Evolutionary conservation across 2,329 filamentous ascomycete genomes (phyloP).

Genomic region (Cercospora berteroae): DNA sequence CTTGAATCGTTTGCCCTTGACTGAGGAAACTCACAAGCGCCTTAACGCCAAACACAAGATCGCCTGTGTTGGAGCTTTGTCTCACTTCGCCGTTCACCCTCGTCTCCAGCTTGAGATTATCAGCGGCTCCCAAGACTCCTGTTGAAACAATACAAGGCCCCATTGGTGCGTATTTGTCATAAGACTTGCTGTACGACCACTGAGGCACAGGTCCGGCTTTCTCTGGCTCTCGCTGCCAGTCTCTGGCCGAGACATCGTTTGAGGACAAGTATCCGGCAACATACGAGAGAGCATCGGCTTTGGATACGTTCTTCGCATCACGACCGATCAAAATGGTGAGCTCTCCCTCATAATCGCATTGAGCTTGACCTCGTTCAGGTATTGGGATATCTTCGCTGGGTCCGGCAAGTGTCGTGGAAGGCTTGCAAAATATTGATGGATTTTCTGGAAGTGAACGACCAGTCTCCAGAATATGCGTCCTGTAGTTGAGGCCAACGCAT

Average conservation of each 20-base stretch:
- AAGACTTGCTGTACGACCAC: conserved; percentile 59
- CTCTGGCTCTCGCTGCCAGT: conserved; percentile 50
- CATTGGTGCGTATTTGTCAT: conserved; percentile 56
- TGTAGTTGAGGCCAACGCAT: conserved; percentile 61
- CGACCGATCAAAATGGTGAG: conserved; percentile 71
- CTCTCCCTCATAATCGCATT: conserved; percentile 76
- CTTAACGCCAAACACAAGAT: conserved; percentile 48
- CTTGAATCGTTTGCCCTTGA: conserved; percentile 44
- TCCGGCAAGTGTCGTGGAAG: conserved; percentile 62
- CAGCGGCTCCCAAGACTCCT: conserved; percentile 46
- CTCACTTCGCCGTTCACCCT: conserved; percentile 52
- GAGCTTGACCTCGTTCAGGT: conserved; percentile 62
- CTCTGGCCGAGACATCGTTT: conserved; percentile 74
- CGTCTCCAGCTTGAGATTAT: conserved; percentile 45
- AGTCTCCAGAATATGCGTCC: conserved; percentile 52
- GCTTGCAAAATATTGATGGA: conserved; percentile 73
- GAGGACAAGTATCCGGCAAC: conserved; percentile 72
- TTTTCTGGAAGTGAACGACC: conserved; percentile 67
- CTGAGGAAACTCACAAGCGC: conserved; percentile 37
- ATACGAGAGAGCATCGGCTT: conserved; percentile 62
- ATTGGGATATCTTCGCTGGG: conserved; percentile 66
- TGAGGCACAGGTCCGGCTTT: conserved; percentile 54
- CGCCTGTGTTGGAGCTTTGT: conserved; percentile 42
- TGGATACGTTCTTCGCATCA: conserved; percentile 61
- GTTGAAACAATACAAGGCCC: conserved; percentile 51